These are phyloP conservation scores for Phaseolus coccineus DNA, from an alignment of 331 rosid species.

Conservation along the genomic window DNA sequence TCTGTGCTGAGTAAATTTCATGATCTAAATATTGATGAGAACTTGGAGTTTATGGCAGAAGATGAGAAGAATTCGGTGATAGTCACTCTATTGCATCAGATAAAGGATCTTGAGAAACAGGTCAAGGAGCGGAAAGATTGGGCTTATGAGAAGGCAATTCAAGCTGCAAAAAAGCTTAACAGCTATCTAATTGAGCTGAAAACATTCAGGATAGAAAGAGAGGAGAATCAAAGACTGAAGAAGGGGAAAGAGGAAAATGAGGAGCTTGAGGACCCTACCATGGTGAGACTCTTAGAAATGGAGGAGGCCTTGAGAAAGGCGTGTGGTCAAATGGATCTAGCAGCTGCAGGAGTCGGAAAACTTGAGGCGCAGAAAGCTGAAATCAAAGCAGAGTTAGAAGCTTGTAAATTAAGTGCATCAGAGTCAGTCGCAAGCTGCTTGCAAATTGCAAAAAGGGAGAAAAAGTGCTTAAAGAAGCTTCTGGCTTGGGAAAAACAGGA, in stretches of 20 bases:
- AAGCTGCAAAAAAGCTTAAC: constrained; percentile 83
- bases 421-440: constrained; percentile 68
- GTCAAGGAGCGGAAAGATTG: constrained; percentile 79
- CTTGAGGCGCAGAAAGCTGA: constrained; percentile 88
- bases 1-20: constrained; percentile 69
- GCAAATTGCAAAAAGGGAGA: constrained; percentile 83
- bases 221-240: constrained; percentile 72
- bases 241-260: constrained; percentile 67
- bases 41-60: constrained; percentile 58
- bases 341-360: constrained; percentile 70
- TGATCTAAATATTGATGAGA: constrained; percentile 69
- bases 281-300: constrained; percentile 82
- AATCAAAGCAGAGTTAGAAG: constrained; percentile 91
- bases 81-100: constrained; percentile 63
- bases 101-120: constrained; percentile 77
- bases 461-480: constrained; percentile 74
- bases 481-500: constrained; percentile 82
- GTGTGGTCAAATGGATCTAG: constrained; percentile 78
- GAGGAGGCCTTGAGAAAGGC: constrained; percentile 77
- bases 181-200: constrained; percentile 75
- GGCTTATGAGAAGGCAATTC: constrained; percentile 87
- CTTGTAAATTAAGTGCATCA: constrained; percentile 79
- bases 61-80: constrained; percentile 77
- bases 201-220: constrained; percentile 75
- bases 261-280: constrained; percentile 73